These are phyloP conservation scores for Podaxis sp. DNA, from an alignment of 768 basidiomycete species.

Conservation along the genomic window DNA sequence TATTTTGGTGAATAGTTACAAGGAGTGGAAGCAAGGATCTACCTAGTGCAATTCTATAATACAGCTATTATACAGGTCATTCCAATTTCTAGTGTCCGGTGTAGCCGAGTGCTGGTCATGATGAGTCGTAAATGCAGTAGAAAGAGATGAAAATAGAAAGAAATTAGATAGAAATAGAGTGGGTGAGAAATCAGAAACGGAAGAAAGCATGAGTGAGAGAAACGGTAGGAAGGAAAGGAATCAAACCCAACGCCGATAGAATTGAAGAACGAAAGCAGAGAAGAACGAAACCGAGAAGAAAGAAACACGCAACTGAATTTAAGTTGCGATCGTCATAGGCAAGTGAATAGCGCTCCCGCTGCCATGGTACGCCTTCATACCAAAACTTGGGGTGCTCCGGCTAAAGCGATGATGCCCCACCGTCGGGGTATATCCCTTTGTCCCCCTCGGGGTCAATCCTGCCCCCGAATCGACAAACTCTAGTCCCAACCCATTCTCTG, in stretches of 20 bases:
- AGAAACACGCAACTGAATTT: background rate
- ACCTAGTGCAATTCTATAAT: conserved; percentile 6
- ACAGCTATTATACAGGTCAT: conserved; percentile 6
- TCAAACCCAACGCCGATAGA: background rate
- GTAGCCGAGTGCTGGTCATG: background rate
- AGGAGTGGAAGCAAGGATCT: conserved; percentile 10
- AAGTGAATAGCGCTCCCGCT: conserved; percentile 10
- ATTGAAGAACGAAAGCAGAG: background rate
- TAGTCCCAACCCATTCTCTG: conserved; percentile 39
- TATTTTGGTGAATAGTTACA: background rate
- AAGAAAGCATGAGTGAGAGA: background rate
- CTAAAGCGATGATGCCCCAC: conserved; percentile 4
- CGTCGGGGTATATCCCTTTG: conserved; percentile 2
- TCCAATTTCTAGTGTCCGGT: background rate
- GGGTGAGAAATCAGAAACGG: background rate
- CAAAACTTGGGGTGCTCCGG: background rate
- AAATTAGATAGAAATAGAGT: background rate
- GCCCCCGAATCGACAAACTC: conserved; percentile 19
- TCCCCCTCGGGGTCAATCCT: no score
- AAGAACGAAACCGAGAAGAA: background rate
- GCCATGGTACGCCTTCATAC: background rate
- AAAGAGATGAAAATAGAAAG: background rate
- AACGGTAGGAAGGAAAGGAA: background rate
- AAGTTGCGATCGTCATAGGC: conserved; percentile 4
- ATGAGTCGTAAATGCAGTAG: background rate